phyloP scores from a whole-genome alignment of 768 basidiomycete genomes.

The Agrocybe praecox region DNA sequence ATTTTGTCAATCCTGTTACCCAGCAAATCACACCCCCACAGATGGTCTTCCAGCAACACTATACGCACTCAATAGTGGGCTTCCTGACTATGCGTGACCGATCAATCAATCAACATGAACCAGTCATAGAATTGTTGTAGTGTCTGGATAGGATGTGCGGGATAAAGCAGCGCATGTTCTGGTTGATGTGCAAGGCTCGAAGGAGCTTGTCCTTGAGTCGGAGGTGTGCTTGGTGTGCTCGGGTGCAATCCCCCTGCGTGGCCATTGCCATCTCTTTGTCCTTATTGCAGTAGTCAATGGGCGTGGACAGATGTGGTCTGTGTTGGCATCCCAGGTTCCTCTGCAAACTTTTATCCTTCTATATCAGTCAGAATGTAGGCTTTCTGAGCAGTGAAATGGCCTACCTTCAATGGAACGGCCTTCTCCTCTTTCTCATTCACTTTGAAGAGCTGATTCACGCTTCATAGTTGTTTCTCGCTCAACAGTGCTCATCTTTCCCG shows the following conservation, averaged over 20 bases:
- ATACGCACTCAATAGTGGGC: slow-evolving; percentile 89
- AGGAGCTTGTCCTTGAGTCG: neutral
- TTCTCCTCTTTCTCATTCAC: slow-evolving; percentile 47
- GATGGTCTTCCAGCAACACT: slow-evolving; percentile 71
- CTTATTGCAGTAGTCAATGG: slow-evolving; percentile 19
- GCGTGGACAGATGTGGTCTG: slow-evolving; percentile 6
- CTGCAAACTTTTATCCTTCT: slow-evolving; percentile 12
- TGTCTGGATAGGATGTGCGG: slow-evolving; percentile 75
- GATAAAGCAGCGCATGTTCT: slow-evolving; percentile 47
- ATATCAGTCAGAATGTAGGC: neutral
- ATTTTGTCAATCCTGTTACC: slow-evolving; percentile 74
- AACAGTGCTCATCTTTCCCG: slow-evolving; percentile 85
- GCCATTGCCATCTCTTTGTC: slow-evolving; percentile 21
- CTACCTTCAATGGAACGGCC: slow-evolving; percentile 77
- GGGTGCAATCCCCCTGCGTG: slow-evolving; percentile 29
- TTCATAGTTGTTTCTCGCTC: slow-evolving; percentile 65
- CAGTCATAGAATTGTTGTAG: slow-evolving; percentile 98
- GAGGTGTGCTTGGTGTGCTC: slow-evolving; percentile 36
- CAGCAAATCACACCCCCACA: slow-evolving; percentile 77
- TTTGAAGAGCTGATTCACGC: slow-evolving; percentile 64
- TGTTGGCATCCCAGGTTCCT: slow-evolving; percentile 20
- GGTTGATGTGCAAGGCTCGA: neutral
- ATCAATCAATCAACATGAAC: slow-evolving; percentile 87
- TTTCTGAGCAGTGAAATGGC: slow-evolving; percentile 7
- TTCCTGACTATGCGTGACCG: slow-evolving; percentile 92